A percentile compares a stretch with the other conserved stretches of the same genome.
phyloP scores from a whole-genome alignment of 352 stramenopile species.

The Elongisporangium prolatum region DNA sequence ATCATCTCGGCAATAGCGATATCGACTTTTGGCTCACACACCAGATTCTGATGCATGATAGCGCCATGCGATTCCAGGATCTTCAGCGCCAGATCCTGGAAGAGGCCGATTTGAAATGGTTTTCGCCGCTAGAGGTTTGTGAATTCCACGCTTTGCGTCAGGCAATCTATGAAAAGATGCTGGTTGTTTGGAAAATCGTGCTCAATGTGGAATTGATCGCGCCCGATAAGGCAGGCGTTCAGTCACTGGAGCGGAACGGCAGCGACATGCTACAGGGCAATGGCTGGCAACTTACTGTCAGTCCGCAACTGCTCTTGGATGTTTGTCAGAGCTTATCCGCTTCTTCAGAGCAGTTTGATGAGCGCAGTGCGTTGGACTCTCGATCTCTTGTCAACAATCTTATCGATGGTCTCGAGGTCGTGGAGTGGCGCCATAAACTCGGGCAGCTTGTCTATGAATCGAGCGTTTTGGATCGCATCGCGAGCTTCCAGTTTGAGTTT shows the following conservation, averaged over 20 bases:
- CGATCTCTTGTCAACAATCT: slow-evolving; percentile 10
- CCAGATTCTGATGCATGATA: slow-evolving; percentile 15
- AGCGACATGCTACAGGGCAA: slow-evolving; percentile 17
- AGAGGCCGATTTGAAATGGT: slow-evolving; percentile 34
- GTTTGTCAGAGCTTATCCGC: slow-evolving; percentile 12
- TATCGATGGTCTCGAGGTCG: slow-evolving; percentile 14
- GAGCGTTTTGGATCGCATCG: slow-evolving; percentile 31
- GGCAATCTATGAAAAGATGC: slow-evolving; percentile 33
- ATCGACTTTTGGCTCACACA: slow-evolving; percentile 12
- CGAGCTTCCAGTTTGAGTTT: slow-evolving; percentile 39
- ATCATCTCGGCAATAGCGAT: not conserved
- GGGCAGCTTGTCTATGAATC: slow-evolving; percentile 34
- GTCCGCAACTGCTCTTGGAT: slow-evolving; percentile 23
- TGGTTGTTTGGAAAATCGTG: slow-evolving; percentile 45
- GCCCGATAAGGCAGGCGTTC: slow-evolving; percentile 8
- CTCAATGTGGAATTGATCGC: slow-evolving; percentile 23
- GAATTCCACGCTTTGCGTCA: slow-evolving; percentile 33
- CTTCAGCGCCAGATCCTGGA: slow-evolving; percentile 14
- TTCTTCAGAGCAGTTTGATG: not conserved
- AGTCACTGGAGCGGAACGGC: slow-evolving; percentile 23
- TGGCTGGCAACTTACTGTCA: slow-evolving; percentile 33
- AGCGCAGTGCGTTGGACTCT: not conserved
- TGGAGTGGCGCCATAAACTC: slow-evolving; percentile 35
- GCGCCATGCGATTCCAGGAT: slow-evolving; percentile 11
- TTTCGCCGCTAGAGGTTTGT: slow-evolving; percentile 17